Evolutionary conservation across 1,284 basidiomycete genomes (phyloP).

Genomic region (Cryptococcus maquisensis): DNA sequence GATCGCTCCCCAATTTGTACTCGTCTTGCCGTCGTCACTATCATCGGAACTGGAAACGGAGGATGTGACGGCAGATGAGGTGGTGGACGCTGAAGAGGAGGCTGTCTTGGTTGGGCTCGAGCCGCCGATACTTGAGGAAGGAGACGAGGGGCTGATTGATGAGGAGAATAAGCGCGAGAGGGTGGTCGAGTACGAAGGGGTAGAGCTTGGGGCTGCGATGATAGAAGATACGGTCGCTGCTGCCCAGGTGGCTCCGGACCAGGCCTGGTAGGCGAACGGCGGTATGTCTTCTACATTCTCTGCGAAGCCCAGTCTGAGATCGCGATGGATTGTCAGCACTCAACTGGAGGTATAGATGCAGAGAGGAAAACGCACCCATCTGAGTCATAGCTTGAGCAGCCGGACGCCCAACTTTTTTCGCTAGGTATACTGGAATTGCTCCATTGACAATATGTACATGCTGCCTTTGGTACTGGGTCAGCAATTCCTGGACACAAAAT

Average conservation of each 20-base stretch:
- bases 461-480: conserved; percentile 13
- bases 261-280: conserved; percentile 8
- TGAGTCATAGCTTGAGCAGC: conserved; percentile 11
- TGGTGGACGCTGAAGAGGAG: background rate
- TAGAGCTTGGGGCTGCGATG: conserved; percentile 3
- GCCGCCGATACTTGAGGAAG: conserved; percentile 1
- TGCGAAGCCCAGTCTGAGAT: conserved; percentile 9
- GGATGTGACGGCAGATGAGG: background rate
- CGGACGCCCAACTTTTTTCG: conserved; percentile 10
- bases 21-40: background rate
- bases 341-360: background rate
- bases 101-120: background rate
- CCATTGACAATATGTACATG: conserved; percentile 23
- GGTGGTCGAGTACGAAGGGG: conserved; percentile 17
- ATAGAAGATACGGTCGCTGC: conserved; percentile 2
- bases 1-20: conserved; percentile 13
- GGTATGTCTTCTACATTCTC: conserved; percentile 6
- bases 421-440: conserved; percentile 6
- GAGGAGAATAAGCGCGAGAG: conserved; percentile 25
- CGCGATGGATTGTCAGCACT: background rate
- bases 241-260: background rate
- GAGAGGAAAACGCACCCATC: conserved; percentile 13
- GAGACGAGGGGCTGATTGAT: background rate
- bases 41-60: background rate
- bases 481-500: background rate